Conservation (phyloP, 148 eudicot species). For the Rhododendron mucronatum region DNA sequence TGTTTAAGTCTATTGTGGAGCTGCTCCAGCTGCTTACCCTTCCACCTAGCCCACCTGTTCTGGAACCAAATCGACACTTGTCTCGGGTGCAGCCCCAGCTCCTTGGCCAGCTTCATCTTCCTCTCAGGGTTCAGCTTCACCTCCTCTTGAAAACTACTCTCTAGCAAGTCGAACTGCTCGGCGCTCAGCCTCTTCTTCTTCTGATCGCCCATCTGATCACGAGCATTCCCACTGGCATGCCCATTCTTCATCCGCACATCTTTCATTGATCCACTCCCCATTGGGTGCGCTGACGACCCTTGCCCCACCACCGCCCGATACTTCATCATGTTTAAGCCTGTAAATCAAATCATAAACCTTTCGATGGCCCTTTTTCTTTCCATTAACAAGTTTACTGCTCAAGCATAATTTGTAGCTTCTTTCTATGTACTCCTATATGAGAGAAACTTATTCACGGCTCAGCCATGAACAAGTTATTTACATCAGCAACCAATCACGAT, state of each 20-base stretch:
- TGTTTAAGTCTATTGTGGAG: background rate
- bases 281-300: background rate
- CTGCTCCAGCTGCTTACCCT: slow-evolving; percentile 69
- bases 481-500: too few species aligned
- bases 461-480: too few species aligned
- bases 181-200: slow-evolving; percentile 53
- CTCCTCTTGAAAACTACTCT: slow-evolving; percentile 67
- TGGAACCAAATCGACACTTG: slow-evolving; percentile 88
- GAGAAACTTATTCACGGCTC: too few species aligned
- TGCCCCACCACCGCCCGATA: slow-evolving; percentile 22
- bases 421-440: too few species aligned
- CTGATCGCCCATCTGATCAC: slow-evolving; percentile 3
- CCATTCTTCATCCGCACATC: background rate
- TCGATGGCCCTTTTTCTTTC: too few species aligned
- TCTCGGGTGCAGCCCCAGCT: slow-evolving; percentile 57
- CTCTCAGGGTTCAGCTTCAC: slow-evolving; percentile 66
- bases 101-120: slow-evolving; percentile 70
- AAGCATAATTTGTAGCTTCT: too few species aligned
- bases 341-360: too few species aligned
- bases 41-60: slow-evolving; percentile 78
- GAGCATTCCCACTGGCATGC: too few species aligned
- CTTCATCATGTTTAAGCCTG: slow-evolving; percentile 31
- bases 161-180: slow-evolving; percentile 61
- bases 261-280: slow-evolving; percentile 12
- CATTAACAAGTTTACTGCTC: too few species aligned